phyloP scores from a whole-genome alignment of 371 early-diverging fungal species.

The Rhizopus arrhizus region DNA sequence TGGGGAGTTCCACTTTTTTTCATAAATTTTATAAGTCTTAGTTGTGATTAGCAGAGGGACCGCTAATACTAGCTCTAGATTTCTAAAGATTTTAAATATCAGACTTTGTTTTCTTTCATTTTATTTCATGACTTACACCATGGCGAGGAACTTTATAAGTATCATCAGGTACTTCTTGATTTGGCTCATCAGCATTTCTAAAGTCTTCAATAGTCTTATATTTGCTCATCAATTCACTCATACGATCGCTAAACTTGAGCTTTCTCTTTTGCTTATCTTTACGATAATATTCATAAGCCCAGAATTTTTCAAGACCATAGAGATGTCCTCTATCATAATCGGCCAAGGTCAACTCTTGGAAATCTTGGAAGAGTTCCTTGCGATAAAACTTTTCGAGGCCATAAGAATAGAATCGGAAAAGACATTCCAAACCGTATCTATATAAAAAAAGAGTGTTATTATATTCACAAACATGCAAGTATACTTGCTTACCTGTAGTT shows the following conservation, averaged over 20 bases:
- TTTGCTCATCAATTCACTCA: slow-evolving; percentile 64
- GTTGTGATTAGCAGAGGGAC: slow-evolving; percentile 25
- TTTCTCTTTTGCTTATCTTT: slow-evolving; percentile 80
- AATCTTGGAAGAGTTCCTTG: slow-evolving; percentile 84
- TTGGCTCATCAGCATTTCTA: slow-evolving; percentile 52
- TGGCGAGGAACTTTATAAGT: slow-evolving; percentile 54
- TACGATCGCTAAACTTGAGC: slow-evolving; percentile 65
- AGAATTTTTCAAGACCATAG: slow-evolving; percentile 96
- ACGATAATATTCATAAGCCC: slow-evolving; percentile 93
- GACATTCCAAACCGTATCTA: slow-evolving; percentile 90
- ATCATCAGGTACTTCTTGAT: slow-evolving; percentile 33
- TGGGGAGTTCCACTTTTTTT: no score
- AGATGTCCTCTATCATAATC: slow-evolving; percentile 79
- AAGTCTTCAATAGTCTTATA: slow-evolving; percentile 79
- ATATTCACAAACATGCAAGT: not conserved
- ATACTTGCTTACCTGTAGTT: slow-evolving; percentile 70
- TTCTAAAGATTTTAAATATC: slow-evolving; percentile 19
- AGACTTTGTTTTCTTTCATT: not conserved
- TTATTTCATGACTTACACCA: slow-evolving; percentile 42
- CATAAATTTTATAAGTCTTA: not conserved
- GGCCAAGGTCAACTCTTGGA: slow-evolving; percentile 80
- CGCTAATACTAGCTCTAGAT: slow-evolving; percentile 47
- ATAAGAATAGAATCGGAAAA: slow-evolving; percentile 96
- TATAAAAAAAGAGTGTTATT: not conserved
- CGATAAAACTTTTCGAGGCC: slow-evolving; percentile 92